Percentiles rank a stretch among this genome's conserved stretches.
These are phyloP conservation scores for Aquilaria sinensis DNA, from an alignment of 345 rosid species.

Conservation along the genomic window DNA sequence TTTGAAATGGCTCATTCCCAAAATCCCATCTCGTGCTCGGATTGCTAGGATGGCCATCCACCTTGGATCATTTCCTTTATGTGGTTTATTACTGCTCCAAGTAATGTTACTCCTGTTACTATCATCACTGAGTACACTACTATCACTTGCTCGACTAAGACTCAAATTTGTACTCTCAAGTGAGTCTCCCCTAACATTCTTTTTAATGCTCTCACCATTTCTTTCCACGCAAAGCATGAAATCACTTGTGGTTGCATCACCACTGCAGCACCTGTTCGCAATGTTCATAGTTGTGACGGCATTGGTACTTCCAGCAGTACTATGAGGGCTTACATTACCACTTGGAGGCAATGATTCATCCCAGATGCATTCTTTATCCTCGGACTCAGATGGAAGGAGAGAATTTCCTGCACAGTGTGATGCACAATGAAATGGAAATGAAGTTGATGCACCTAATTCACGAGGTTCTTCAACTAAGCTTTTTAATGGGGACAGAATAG, in stretches of 20 bases:
- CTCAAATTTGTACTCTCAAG: conserved; percentile 86
- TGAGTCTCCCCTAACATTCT: conserved; percentile 66
- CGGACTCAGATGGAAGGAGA: conserved; percentile 54
- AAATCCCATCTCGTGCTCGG: conserved; percentile 74
- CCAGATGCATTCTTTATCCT: conserved; percentile 94
- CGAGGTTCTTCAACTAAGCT: conserved; percentile 63
- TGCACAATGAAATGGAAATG: conserved; percentile 49
- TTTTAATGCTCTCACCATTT: conserved; percentile 58
- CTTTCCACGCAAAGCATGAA: conserved; percentile 69
- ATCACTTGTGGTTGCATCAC: conserved; percentile 66
- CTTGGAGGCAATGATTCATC: conserved; percentile 96
- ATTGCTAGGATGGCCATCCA: conserved; percentile 94
- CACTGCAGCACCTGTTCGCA: conserved; percentile 62
- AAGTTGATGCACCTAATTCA: conserved; percentile 33
- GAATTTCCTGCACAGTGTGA: conserved; percentile 62
- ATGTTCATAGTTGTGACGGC: conserved; percentile 78
- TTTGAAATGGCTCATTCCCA: conserved; percentile 95
- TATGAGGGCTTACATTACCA: conserved; percentile 82
- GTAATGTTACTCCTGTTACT: conserved; percentile 92
- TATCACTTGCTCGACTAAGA: conserved; percentile 73
- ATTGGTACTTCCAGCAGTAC: conserved; percentile 71
- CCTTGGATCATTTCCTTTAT: conserved; percentile 96
- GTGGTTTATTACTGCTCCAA: conserved; percentile 89
- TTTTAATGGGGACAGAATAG: conserved; percentile 56
- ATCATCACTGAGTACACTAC: conserved; percentile 89